Evolutionary conservation across 305 asterid species (phyloP).

Genomic region (Fraxinus paxiana): DNA sequence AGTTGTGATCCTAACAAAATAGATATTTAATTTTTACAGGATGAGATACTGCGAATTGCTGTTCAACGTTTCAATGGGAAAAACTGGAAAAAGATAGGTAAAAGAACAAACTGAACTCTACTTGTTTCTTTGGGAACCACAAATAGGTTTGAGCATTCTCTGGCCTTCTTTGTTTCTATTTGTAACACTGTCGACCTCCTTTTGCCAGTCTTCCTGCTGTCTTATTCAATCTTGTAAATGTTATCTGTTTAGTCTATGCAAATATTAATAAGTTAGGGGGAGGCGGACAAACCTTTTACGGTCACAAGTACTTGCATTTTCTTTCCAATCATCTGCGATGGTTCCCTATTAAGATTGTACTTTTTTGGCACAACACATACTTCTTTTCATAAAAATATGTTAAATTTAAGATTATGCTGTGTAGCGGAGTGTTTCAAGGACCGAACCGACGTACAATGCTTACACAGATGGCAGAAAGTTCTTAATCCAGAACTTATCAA

Average conservation of each 20-base stretch:
- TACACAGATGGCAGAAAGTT: slow-evolving; percentile 99
- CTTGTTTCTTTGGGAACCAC: slow-evolving; percentile 13
- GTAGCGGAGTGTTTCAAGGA: slow-evolving; percentile 97
- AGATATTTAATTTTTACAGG: slow-evolving; percentile 46
- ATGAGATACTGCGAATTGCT: slow-evolving; percentile 75
- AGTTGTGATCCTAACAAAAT: slow-evolving; percentile 17
- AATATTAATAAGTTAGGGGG: neutral
- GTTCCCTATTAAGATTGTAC: neutral
- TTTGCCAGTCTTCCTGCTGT: neutral
- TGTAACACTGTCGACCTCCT: neutral
- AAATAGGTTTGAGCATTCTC: slow-evolving; percentile 15
- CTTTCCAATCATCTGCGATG: neutral
- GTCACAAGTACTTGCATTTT: neutral
- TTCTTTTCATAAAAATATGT: neutral
- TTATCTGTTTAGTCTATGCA: neutral
- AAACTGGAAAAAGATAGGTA: slow-evolving; percentile 99
- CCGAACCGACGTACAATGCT: slow-evolving; percentile 96
- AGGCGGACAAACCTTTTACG: neutral
- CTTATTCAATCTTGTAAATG: neutral
- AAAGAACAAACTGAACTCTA: neutral
- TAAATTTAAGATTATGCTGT: slow-evolving; percentile 19
- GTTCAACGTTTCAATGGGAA: slow-evolving; percentile 93
- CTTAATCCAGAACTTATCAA: slow-evolving; percentile 97
- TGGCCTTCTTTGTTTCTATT: neutral
- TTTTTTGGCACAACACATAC: neutral